phyloP scores from a whole-genome alignment of 2,329 filamentous ascomycete genomes.

The Verticillium albo-atrum region DNA sequence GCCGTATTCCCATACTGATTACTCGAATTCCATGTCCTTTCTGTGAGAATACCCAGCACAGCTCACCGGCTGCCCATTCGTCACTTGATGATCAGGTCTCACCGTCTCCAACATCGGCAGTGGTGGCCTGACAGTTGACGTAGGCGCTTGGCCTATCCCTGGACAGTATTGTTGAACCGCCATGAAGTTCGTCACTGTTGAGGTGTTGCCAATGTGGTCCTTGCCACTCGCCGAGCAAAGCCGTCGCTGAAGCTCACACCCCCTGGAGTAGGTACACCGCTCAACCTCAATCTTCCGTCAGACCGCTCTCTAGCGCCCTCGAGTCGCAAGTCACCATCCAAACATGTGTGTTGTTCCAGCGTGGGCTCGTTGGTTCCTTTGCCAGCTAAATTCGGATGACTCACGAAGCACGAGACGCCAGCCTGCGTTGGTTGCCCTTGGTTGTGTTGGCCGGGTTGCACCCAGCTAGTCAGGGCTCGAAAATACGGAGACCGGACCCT shows the following conservation, averaged over 20 bases:
- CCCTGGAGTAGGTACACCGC: not conserved
- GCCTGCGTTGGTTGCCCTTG: no score
- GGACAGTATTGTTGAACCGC: not conserved
- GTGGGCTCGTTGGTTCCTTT: not conserved
- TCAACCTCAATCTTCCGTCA: not conserved
- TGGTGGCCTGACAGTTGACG: not conserved
- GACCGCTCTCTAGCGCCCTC: not conserved
- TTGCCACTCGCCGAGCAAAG: not conserved
- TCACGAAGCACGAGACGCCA: not conserved
- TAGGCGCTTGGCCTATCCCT: not conserved
- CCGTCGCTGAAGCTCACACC: not conserved
- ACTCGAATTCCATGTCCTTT: not conserved
- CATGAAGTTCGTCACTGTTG: not conserved
- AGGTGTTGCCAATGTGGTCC: not conserved
- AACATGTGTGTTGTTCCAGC: not conserved
- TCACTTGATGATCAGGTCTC: not conserved
- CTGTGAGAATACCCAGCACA: not conserved
- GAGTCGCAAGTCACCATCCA: not conserved
- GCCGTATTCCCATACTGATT: not conserved
- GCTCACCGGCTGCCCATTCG: not conserved
- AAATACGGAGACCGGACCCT: no score
- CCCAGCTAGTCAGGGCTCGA: no score
- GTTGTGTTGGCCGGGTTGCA: no score
- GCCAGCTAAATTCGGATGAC: not conserved
- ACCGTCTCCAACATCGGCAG: not conserved